phyloP scores from a whole-genome alignment of 140 eudicot species.

The Senecio squalidus region DNA sequence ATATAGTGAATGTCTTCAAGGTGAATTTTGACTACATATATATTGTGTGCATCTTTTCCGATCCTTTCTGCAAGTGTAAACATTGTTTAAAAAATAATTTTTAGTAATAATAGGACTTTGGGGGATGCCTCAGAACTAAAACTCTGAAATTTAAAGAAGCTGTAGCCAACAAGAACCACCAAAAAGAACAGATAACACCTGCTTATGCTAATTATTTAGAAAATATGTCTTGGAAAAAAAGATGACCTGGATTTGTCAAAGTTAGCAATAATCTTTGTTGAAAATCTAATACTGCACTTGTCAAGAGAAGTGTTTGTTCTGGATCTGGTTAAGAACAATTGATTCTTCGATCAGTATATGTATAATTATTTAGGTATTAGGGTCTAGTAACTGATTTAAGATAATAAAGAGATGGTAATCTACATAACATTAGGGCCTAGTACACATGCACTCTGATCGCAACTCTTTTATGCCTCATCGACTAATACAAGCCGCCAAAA shows the following conservation, averaged over 20 bases:
- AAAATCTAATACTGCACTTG: not conserved
- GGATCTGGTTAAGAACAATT: conserved; percentile 5
- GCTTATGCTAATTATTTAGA: not conserved
- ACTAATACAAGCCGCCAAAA: too few species aligned
- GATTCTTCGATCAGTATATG: not conserved
- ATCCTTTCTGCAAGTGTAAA: too few species aligned
- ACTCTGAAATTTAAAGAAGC: conserved; percentile 3
- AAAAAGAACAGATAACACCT: not conserved
- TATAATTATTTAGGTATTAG: too few species aligned
- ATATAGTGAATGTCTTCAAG: conserved; percentile 24
- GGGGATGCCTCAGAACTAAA: conserved; percentile 4
- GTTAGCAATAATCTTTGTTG: not conserved
- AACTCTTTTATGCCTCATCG: not conserved
- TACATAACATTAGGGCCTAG: not conserved
- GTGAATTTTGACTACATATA: conserved; percentile 3
- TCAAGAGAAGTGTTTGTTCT: not conserved
- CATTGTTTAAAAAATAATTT: too few species aligned
- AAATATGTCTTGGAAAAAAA: not conserved
- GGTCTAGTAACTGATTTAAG: too few species aligned
- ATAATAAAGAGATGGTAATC: not conserved
- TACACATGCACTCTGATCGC: conserved; percentile 1
- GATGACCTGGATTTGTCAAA: conserved; percentile 2
- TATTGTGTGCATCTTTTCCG: too few species aligned
- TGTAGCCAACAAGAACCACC: not conserved
- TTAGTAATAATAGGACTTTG: too few species aligned